These are phyloP conservation scores for Canavalia ensiformis DNA, from an alignment of 306 rosid species.

Conservation along the genomic window DNA sequence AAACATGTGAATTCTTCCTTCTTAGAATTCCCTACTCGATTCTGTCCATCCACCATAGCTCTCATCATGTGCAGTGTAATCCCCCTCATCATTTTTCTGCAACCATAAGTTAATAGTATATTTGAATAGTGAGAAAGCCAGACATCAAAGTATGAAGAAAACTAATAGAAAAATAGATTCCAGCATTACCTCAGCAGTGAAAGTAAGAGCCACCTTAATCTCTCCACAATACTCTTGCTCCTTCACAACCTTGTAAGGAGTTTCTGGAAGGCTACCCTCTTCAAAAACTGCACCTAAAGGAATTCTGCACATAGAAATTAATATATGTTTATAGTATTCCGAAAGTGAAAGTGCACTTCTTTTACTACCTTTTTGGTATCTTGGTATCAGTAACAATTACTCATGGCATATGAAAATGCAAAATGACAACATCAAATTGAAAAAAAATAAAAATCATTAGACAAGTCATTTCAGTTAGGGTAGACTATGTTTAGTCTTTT, in stretches of 20 bases:
- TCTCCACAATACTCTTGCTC: conserved; percentile 56
- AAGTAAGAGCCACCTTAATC: conserved; percentile 61
- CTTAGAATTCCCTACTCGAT: conserved; percentile 36
- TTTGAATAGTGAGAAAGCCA: background rate
- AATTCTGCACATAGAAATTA: conserved; percentile 45
- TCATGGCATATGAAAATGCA: background rate
- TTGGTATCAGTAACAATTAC: background rate
- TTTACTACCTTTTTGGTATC: background rate
- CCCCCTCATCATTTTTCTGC: conserved; percentile 41
- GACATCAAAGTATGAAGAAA: conserved; percentile 37
- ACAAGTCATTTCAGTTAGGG: background rate
- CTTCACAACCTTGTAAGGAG: conserved; percentile 57
- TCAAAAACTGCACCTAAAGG: conserved; percentile 48
- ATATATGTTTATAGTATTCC: background rate
- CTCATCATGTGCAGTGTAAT: conserved; percentile 16
- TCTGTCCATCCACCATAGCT: conserved; percentile 50
- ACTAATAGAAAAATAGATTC: background rate
- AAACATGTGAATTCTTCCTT: conserved; percentile 5
- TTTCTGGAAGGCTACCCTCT: conserved; percentile 52
- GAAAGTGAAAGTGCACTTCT: background rate
- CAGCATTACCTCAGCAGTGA: conserved; percentile 53
- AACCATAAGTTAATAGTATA: conserved; percentile 15
- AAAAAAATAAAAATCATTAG: background rate
- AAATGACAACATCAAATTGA: background rate
- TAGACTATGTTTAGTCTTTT: too few species aligned